These are phyloP conservation scores for Botrytis sinoallii DNA, from an alignment of 2,329 filamentous ascomycete species.

Conservation along the genomic window DNA sequence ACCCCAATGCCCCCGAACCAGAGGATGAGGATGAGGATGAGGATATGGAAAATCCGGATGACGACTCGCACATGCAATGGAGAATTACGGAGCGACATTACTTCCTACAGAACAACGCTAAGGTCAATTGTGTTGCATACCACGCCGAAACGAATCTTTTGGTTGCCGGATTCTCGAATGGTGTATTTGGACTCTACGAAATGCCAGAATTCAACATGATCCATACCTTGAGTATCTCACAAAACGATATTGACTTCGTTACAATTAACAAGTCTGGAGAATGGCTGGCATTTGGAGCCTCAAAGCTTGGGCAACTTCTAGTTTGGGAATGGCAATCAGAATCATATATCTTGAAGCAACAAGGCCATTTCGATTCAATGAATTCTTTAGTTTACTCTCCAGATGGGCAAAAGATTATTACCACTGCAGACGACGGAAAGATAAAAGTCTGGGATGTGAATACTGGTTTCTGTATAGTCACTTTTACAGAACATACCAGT, in stretches of 20 bases:
- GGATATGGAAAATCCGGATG: slow-evolving; percentile 57
- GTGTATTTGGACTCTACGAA: slow-evolving; percentile 90
- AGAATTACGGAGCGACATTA: slow-evolving; percentile 88
- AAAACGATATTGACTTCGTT: slow-evolving; percentile 93
- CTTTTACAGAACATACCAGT: slow-evolving; percentile 94
- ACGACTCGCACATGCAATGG: slow-evolving; percentile 74
- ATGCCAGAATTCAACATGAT: slow-evolving; percentile 95
- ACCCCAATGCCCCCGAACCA: slow-evolving; percentile 51
- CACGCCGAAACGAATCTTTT: slow-evolving; percentile 84
- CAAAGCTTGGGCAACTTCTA: slow-evolving; percentile 89
- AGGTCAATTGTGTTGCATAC: slow-evolving; percentile 85
- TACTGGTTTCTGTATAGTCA: slow-evolving; percentile 96
- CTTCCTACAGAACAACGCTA: slow-evolving; percentile 87
- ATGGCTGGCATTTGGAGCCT: slow-evolving; percentile 96
- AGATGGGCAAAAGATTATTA: slow-evolving; percentile 89
- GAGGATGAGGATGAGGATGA: slow-evolving; percentile 43
- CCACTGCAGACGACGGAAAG: slow-evolving; percentile 93
- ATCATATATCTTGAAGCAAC: slow-evolving; percentile 97
- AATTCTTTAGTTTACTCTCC: slow-evolving; percentile 91
- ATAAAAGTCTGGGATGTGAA: slow-evolving; percentile 98
- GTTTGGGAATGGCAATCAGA: slow-evolving; percentile 99
- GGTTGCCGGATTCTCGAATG: slow-evolving; percentile 95
- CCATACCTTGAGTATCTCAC: slow-evolving; percentile 88
- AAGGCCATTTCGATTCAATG: slow-evolving; percentile 95
- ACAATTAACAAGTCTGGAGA: slow-evolving; percentile 92